Evolutionary conservation across 306 rosid genomes (phyloP).

Genomic region (Dalbergia cultrata): DNA sequence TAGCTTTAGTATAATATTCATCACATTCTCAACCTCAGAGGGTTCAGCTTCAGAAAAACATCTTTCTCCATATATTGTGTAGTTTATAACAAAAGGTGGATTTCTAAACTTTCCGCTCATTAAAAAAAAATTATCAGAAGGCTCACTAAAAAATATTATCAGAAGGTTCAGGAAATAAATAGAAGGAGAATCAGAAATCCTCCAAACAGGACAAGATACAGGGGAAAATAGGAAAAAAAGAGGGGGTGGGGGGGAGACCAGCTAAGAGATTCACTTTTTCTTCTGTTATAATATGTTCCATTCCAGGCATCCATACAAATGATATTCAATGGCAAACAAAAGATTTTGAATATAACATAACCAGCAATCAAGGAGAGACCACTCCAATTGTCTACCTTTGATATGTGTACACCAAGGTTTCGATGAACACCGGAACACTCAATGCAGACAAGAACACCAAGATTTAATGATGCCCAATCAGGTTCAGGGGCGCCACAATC

Average conservation of each 20-base stretch:
- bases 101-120: background rate
- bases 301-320: conserved; percentile 28
- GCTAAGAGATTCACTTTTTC: background rate
- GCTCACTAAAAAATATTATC: background rate
- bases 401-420: conserved; percentile 99
- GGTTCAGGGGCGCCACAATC: conserved; percentile 99
- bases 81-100: background rate
- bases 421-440: conserved; percentile 99
- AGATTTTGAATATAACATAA: conserved; percentile 31
- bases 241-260: too few relatives aligned
- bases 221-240: background rate
- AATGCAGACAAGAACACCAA: conserved; percentile 98
- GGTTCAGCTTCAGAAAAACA: background rate
- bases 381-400: conserved; percentile 70
- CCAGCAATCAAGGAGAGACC: conserved; percentile 21
- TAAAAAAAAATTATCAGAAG: conserved; percentile 2
- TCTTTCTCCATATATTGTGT: background rate
- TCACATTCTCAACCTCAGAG: too few relatives aligned
- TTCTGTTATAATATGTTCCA: background rate
- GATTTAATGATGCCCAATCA: conserved; percentile 99
- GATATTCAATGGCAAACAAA: conserved; percentile 7
- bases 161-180: background rate
- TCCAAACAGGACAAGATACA: conserved; percentile 20
- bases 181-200: background rate
- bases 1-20: background rate